Base-by-base conservation (phyloP, 2,329 filamentous ascomycete genomes). In the Colletotrichum horii region DNA sequence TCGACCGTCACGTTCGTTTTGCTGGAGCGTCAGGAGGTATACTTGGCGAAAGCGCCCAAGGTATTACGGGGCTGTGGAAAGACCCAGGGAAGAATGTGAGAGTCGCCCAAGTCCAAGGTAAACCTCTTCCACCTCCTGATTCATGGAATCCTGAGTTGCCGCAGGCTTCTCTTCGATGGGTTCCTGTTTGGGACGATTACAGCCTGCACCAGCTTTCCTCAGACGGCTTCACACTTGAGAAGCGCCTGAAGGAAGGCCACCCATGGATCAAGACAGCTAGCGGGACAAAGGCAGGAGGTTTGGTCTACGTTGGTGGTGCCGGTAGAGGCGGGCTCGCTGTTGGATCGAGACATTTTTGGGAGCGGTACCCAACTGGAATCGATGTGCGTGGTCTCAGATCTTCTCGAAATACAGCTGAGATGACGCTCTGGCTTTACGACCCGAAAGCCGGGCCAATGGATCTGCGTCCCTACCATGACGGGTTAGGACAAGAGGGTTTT, bases 371-470 rank as follows among this genome's bases (percentile, higher is more conserved):
- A 0, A 91, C 89, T 0, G 87, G 88, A 6, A 81, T 93, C 6
- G 91, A 93, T 61, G 86, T 93, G 14, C 82, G 85, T 0, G 86
- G 89, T 66, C 88, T 90, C 0, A 86, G 85, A 0, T 83, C 84
- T 0, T n/a, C 9, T 1, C 38, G n/a, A n/a, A 88, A 91, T 61
- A 79, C 81, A 2, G 90, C 90, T 1, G 83, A 86, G 7, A 83
- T 93, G 16, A 93, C 91, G 0, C 74, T 92, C 1, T 93, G 91
- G 91, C 80, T 93, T 0, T 93, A 93, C 77, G 90, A 88, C 66
- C 91, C 91, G 3, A 83, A 85, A 2, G 90, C 89, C 0, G 85
- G 86, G 32, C 90, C 91, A 0, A 82, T 93, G 67, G 91, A 93
- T 48, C 81, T 91, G 5, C 84, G 89, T 1, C 88, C 89, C 0